These are phyloP conservation scores for Dorcoceras hygrometricum DNA, from an alignment of 257 asterid species.

Conservation along the genomic window DNA sequence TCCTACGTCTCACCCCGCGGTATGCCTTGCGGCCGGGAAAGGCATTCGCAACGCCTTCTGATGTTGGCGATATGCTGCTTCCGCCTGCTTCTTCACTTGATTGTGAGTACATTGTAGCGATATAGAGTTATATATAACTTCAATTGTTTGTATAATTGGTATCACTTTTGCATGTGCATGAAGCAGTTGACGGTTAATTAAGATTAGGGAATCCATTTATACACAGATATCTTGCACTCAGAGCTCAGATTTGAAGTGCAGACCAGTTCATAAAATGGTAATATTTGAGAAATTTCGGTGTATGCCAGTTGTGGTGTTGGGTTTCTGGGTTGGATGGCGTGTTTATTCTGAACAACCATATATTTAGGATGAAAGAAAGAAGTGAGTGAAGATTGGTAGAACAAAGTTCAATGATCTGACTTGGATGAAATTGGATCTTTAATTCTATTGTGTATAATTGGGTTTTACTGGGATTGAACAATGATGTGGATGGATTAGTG, in stretches of 20 bases:
- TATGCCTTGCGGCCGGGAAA: constrained; percentile 34
- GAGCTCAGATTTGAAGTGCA: constrained; percentile 32
- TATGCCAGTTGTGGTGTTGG: constrained; percentile 49
- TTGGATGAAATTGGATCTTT: too few species aligned
- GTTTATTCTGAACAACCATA: not conserved
- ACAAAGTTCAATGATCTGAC: not conserved
- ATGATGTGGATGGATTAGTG: too few species aligned
- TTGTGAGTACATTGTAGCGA: constrained; percentile 32
- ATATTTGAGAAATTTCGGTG: constrained; percentile 48
- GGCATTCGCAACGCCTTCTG: constrained; percentile 14
- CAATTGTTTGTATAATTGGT: not conserved
- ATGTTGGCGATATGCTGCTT: constrained; percentile 5
- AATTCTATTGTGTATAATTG: too few species aligned
- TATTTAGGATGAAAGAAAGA: not conserved
- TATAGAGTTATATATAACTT: not conserved
- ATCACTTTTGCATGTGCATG: constrained; percentile 10
- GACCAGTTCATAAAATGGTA: constrained; percentile 47
- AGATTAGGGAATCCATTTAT: constrained; percentile 52
- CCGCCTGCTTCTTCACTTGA: constrained; percentile 20
- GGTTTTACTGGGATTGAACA: too few species aligned
- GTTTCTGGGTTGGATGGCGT: constrained; percentile 49
- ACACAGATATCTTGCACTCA: constrained; percentile 20
- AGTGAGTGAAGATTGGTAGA: not conserved
- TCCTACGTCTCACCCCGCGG: constrained; percentile 62
- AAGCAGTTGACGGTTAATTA: constrained; percentile 6